Conservation (phyloP, 1,284 basidiomycete genomes). For the Ustilago lituana region DNA sequence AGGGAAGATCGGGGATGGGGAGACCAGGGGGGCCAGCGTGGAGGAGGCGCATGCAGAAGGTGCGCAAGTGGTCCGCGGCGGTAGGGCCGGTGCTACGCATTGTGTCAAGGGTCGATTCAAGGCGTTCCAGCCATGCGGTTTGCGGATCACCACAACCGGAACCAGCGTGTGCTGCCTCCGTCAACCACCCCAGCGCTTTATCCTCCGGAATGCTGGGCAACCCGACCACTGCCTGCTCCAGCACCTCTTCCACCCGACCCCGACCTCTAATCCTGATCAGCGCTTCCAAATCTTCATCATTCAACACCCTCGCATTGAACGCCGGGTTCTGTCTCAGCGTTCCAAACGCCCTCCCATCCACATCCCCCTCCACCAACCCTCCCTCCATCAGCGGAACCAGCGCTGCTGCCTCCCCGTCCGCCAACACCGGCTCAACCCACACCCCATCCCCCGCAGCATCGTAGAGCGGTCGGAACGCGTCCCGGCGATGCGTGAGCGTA, state of each 20-base stretch:
- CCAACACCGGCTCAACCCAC: slow-evolving; percentile 32
- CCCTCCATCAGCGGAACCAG: slow-evolving; percentile 21
- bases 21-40: slow-evolving; percentile 2
- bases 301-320: slow-evolving; percentile 41
- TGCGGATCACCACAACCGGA: not conserved
- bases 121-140: slow-evolving; percentile 4
- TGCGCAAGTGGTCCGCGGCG: slow-evolving; percentile 1
- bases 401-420: slow-evolving; percentile 44
- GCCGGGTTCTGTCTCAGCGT: slow-evolving; percentile 25
- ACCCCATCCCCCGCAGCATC: slow-evolving; percentile 6
- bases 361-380: slow-evolving; percentile 14
- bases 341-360: slow-evolving; percentile 24
- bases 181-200: slow-evolving; percentile 18
- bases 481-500: slow-evolving; percentile 17
- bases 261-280: slow-evolving; percentile 8
- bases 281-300: slow-evolving; percentile 45
- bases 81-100: not conserved
- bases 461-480: slow-evolving; percentile 9
- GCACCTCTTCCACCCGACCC: not conserved
- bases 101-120: not conserved
- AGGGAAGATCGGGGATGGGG: not conserved
- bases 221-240: slow-evolving; percentile 5
- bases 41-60: slow-evolving; percentile 1
- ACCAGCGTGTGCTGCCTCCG: not conserved
- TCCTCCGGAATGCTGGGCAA: slow-evolving; percentile 20